Conservation (phyloP, 371 early-diverging fungal genomes). For the Dipsacomyces acuminosporus region DNA sequence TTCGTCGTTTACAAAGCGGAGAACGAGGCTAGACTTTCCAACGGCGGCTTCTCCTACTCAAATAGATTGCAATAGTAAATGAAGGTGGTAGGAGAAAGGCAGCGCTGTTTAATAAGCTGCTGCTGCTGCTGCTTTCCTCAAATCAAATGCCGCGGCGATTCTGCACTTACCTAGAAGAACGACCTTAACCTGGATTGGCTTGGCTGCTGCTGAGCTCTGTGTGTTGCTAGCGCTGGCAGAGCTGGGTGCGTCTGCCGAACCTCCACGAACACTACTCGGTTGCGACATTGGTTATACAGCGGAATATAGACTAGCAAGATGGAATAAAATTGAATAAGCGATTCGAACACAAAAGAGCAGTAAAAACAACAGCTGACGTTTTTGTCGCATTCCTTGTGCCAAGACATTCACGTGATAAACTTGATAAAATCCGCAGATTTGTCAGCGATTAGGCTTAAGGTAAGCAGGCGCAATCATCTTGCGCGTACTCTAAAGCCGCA, state of each 20-base stretch:
- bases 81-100: background rate
- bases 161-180: conserved; percentile 40
- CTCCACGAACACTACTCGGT: conserved; percentile 18
- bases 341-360: no score
- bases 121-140: no score
- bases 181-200: conserved; percentile 49
- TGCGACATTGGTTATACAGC: conserved; percentile 45
- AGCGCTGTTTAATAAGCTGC: background rate
- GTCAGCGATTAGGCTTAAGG: no score
- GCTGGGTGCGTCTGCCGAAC: conserved; percentile 2
- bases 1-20: conserved; percentile 95
- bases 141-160: background rate
- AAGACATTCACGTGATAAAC: no score
- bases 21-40: conserved; percentile 86
- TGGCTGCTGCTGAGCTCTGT: conserved; percentile 20
- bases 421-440: no score
- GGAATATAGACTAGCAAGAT: no score
- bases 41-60: conserved; percentile 76
- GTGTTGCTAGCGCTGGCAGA: conserved; percentile 8
- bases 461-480: no score
- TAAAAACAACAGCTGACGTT: no score
- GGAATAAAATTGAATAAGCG: no score
- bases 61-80: background rate
- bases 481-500: no score
- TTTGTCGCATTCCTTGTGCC: no score